Base-by-base conservation (phyloP, 108 stramenopile genomes). In the Cyclotella cryptica region DNA sequence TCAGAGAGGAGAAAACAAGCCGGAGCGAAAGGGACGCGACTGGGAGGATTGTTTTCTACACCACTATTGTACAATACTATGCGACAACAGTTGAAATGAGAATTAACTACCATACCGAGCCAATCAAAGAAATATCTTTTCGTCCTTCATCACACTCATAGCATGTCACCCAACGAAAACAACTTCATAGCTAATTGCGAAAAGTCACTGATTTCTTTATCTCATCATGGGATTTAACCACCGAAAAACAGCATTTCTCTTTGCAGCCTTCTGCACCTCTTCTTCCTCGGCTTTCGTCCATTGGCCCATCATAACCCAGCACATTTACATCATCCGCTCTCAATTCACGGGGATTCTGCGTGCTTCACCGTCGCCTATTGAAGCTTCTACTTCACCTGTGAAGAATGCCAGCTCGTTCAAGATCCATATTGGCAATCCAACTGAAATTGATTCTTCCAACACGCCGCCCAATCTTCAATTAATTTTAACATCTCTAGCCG, bases 381-480 rank as follows among this genome's bases (percentile, higher is more conserved):
- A 46, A 46, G 9, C 43, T 27, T 46, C n/a, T 21, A 66, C 12
- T 30, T n/a, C 21, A 12, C 12, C n/a, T 17, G 46, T n/a, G 6
- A 46, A 12, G n/a, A 69, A 49, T 28, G 30, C 9, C 8, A 71
- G 53, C 42, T 30, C 53, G 45, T 72, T 46, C 43, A 28, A 49
- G 14, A 35, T 51, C 42, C 29, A 30, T 51, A 0, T 62, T 47
- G 3, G 9, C 63, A 41, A 28, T 24, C 24, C 65, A 11, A 65
- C 84, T 28, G 92, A 92, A 22, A 80, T 82, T 53, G 87, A 89
- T 61, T 73, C 87, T 28, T 59, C 73, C 44, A 93, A 93, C 74
- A 87, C 81, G 0, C 92, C 92, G 13, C 92, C 92, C 22, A 87
- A 84, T 39, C 80, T 93, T 10, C 77, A 77, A 29, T 61, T 69